A percentile compares a stretch with the other conserved stretches of the same genome.
These are phyloP conservation scores for Auricularia sp. DNA, from an alignment of 768 basidiomycete genomes.

Conservation along the genomic window DNA sequence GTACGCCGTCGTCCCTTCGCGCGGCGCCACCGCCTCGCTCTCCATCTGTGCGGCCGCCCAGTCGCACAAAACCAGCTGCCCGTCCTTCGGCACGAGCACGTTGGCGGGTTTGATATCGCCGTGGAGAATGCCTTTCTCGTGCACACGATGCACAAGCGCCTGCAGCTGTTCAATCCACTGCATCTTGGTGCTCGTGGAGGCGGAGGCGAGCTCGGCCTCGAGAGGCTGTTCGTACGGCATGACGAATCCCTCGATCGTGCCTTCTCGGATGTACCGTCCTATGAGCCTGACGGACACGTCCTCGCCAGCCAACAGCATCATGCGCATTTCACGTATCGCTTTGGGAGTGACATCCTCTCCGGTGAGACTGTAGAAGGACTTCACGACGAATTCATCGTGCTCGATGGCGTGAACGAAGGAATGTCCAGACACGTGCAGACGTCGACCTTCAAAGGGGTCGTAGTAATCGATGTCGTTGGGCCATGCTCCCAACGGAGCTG, in stretches of 20 bases:
- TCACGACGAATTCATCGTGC: not conserved
- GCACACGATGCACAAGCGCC: not conserved
- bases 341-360: not conserved
- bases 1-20: not conserved
- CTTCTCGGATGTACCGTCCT: not conserved
- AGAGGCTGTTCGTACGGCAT: not conserved
- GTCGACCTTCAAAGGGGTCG: not conserved
- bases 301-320: not conserved
- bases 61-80: not conserved
- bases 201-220: not conserved
- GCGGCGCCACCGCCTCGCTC: not conserved
- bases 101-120: conserved; percentile 99
- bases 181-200: not conserved
- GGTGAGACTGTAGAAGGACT: not conserved
- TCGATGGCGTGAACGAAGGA: not conserved
- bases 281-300: not conserved
- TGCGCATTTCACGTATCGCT: not conserved
- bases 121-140: conserved; percentile 74
- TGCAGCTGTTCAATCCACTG: not conserved
- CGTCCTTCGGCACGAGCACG: conserved; percentile 45
- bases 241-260: not conserved
- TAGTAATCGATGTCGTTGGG: not conserved
- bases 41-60: not conserved
- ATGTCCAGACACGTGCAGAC: not conserved
- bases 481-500: not conserved